These are phyloP conservation scores for Nidularia pulvinata DNA, from an alignment of 768 basidiomycete species.

Conservation along the genomic window DNA sequence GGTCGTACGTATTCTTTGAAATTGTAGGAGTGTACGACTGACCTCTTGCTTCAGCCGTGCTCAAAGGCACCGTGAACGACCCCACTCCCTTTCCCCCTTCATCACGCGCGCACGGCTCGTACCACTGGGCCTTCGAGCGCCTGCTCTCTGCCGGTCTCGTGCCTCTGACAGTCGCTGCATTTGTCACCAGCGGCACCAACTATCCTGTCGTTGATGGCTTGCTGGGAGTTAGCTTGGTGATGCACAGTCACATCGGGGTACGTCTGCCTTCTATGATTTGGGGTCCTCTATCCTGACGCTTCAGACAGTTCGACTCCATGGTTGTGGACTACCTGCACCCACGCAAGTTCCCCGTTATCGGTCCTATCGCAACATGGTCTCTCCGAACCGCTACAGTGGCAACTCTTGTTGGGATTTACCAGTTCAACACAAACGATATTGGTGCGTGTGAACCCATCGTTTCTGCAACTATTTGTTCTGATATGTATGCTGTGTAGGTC, in stretches of 20 bases:
- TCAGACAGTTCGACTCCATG: conserved; percentile 65
- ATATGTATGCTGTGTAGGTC: conserved; percentile 41
- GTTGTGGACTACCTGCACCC: conserved; percentile 91
- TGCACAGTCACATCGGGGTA: conserved; percentile 97
- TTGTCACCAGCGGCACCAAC: conserved; percentile 70
- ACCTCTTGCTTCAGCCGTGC: conserved; percentile 56
- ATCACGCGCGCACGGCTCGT: conserved; percentile 81
- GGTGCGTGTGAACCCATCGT: conserved; percentile 53
- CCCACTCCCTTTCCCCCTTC: conserved; percentile 88
- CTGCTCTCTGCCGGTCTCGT: conserved; percentile 86
- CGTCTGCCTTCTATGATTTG: conserved; percentile 20
- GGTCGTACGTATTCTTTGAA: conserved; percentile 51
- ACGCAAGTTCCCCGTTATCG: conserved; percentile 91
- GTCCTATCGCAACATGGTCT: conserved; percentile 69
- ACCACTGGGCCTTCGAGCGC: conserved; percentile 94
- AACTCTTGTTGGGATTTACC: conserved; percentile 88
- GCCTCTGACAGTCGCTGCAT: conserved; percentile 86
- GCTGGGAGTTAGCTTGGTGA: conserved; percentile 82
- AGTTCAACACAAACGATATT: conserved; percentile 98
- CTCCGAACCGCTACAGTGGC: conserved; percentile 79
- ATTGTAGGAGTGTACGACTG: no score
- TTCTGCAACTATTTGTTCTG: not conserved
- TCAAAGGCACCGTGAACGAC: conserved; percentile 94
- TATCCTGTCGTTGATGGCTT: conserved; percentile 91
- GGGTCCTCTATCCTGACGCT: conserved; percentile 6